Conservation (phyloP, 371 early-diverging fungal genomes). For the Mucor indicus region DNA sequence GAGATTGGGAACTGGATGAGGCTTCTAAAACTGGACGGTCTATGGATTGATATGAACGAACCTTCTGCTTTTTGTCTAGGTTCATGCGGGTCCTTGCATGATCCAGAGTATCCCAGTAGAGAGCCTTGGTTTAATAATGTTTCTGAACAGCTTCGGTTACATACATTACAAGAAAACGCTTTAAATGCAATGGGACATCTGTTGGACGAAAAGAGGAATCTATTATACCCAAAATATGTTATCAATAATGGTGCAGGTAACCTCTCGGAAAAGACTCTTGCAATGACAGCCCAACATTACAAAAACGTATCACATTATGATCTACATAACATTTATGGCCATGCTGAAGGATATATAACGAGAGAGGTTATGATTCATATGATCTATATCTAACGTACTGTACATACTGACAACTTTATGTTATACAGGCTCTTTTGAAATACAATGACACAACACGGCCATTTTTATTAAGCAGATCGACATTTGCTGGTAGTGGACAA, state of each 20-base stretch:
- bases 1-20: conserved; percentile 15
- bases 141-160: conserved; percentile 11
- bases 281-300: conserved; percentile 53
- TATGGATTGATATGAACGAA: conserved; percentile 75
- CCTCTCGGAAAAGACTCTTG: conserved; percentile 52
- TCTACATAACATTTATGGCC: conserved; percentile 65
- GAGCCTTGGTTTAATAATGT: conserved; percentile 16
- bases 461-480: conserved; percentile 65
- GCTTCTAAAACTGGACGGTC: conserved; percentile 44
- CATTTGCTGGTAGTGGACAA: conserved; percentile 66
- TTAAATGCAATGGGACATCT: conserved; percentile 14
- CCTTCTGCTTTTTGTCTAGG: conserved; percentile 43
- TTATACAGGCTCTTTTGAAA: conserved; percentile 19
- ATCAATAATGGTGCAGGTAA: conserved; percentile 29
- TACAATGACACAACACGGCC: conserved; percentile 51
- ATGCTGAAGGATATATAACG: conserved; percentile 53
- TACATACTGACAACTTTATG: neutral
- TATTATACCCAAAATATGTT: conserved; percentile 27
- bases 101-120: conserved; percentile 1
- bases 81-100: conserved; percentile 10
- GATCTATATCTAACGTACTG: too few relatives aligned
- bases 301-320: conserved; percentile 55
- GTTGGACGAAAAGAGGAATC: conserved; percentile 18
- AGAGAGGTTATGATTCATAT: conserved; percentile 29
- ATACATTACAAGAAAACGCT: conserved; percentile 14